phyloP scores from a whole-genome alignment of 2,329 filamentous ascomycete genomes.

The Colletotrichum brevisporum region DNA sequence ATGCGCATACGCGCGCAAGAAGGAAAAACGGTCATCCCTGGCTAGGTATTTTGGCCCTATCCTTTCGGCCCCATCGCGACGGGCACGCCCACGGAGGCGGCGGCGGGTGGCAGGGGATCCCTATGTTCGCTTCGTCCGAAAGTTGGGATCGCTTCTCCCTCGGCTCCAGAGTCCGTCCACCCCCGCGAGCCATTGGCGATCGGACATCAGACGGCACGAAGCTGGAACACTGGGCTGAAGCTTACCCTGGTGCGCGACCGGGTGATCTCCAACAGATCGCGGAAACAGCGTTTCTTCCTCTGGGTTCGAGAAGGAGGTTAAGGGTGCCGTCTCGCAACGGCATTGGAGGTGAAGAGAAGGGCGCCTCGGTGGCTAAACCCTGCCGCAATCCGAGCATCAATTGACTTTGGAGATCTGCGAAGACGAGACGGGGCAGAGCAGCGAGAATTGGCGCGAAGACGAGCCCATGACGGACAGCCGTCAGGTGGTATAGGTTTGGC shows the following conservation, averaged over 20 bases:
- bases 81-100: background rate
- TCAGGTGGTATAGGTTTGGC: slow-evolving; percentile 17
- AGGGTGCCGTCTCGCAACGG: background rate
- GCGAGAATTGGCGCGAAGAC: slow-evolving; percentile 17
- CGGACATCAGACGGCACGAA: slow-evolving; percentile 34
- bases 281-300: slow-evolving; percentile 6
- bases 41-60: too few species aligned
- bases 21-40: background rate
- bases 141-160: slow-evolving; percentile 23
- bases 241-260: slow-evolving; percentile 10
- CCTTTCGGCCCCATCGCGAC: background rate
- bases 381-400: background rate
- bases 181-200: slow-evolving; percentile 28
- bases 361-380: background rate
- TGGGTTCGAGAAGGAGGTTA: background rate
- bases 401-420: slow-evolving; percentile 19
- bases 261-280: slow-evolving; percentile 1
- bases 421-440: background rate
- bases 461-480: background rate
- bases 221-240: slow-evolving; percentile 39
- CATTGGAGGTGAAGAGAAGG: background rate
- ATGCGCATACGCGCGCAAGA: background rate
- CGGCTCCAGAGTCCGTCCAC: slow-evolving; percentile 21
- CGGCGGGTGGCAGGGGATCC: slow-evolving; percentile 1
- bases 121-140: slow-evolving; percentile 29